Conservation (phyloP, 2,329 filamentous ascomycete species). For the Paecilomyces fulvus region DNA sequence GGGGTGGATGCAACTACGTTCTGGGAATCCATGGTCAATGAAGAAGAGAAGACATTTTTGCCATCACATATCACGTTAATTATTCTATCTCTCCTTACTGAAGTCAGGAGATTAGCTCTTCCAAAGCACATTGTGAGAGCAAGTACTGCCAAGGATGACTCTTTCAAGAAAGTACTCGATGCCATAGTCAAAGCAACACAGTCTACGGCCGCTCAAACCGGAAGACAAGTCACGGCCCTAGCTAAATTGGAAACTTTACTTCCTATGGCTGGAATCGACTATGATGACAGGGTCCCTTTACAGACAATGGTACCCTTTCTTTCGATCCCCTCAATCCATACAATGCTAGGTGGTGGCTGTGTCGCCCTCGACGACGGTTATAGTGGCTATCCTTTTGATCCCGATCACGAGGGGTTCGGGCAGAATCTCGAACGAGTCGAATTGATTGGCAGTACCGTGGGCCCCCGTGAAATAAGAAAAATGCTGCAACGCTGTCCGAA, state of each 20-base stretch:
- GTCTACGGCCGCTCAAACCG: neutral
- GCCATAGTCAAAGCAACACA: neutral
- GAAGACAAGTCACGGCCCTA: neutral
- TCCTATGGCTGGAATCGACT: neutral
- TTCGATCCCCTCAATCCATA: neutral
- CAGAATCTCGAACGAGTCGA: neutral
- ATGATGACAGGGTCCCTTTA: neutral
- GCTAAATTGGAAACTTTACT: neutral
- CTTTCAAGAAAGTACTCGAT: neutral
- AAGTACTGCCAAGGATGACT: neutral
- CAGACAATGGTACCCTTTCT: neutral
- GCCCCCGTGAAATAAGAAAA: neutral
- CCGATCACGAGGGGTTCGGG: neutral
- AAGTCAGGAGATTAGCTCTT: neutral
- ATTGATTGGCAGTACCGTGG: neutral
- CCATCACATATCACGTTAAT: neutral
- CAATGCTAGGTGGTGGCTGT: neutral
- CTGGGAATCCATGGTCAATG: neutral
- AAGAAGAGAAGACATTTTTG: neutral
- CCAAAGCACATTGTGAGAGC: neutral
- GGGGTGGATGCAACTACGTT: neutral
- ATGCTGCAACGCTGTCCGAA: neutral
- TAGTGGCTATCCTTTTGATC: neutral
- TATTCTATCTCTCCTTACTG: neutral
- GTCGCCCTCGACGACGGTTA: neutral